These are phyloP conservation scores for Ramaria sp. DNA, from an alignment of 768 basidiomycete genomes.

Conservation along the genomic window DNA sequence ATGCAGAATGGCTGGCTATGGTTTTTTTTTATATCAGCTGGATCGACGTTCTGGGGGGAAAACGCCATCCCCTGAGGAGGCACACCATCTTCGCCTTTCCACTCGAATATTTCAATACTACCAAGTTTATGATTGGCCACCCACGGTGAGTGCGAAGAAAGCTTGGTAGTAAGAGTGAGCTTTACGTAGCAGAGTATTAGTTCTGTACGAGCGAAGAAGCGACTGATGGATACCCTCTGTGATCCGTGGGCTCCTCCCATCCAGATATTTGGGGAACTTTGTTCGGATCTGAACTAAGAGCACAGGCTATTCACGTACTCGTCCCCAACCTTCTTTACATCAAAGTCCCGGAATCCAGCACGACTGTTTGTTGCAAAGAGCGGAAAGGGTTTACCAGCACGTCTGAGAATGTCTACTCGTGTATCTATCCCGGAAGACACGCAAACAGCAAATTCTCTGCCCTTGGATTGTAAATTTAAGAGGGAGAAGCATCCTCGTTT, in stretches of 20 bases:
- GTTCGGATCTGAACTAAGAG: slow-evolving; percentile 9
- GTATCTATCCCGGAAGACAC: slow-evolving; percentile 5
- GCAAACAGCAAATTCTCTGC: slow-evolving; percentile 2
- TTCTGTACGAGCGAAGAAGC: background rate
- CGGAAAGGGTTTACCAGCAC: slow-evolving; percentile 1
- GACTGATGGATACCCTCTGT: background rate
- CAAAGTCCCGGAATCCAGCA: background rate
- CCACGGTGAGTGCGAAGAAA: slow-evolving; percentile 11
- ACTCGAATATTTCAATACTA: slow-evolving; percentile 2
- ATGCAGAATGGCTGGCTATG: slow-evolving; percentile 10
- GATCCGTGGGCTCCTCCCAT: background rate
- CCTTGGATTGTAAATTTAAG: background rate
- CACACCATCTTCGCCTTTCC: slow-evolving; percentile 10
- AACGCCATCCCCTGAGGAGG: slow-evolving; percentile 8
- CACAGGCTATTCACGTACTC: slow-evolving; percentile 7
- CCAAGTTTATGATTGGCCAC: background rate
- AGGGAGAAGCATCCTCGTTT: background rate
- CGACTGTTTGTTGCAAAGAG: background rate
- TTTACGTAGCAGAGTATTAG: background rate
- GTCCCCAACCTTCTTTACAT: slow-evolving; percentile 6
- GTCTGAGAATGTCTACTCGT: slow-evolving; percentile 9
- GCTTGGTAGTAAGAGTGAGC: slow-evolving; percentile 5
- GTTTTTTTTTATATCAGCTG: background rate
- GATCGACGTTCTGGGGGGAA: slow-evolving; percentile 6
- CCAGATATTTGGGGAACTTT: slow-evolving; percentile 9